These are phyloP conservation scores for Suhomyces xylopsoci DNA, from an alignment of 805 yeast genomes.

Conservation along the genomic window DNA sequence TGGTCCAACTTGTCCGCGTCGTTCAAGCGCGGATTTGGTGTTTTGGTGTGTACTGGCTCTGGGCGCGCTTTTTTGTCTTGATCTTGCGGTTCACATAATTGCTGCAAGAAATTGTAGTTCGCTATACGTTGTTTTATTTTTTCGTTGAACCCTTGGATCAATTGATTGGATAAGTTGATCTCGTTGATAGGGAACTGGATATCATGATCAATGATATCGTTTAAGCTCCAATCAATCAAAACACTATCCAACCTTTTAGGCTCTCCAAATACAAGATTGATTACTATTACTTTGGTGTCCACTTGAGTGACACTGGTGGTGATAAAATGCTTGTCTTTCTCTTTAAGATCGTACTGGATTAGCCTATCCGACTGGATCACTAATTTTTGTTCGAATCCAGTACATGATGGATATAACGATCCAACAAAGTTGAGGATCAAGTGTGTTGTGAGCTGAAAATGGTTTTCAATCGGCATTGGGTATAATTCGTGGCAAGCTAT, in stretches of 20 bases:
- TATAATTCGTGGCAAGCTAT: too few relatives aligned
- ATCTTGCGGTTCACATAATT: neutral
- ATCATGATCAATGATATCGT: constrained; percentile 10
- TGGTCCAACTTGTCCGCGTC: constrained; percentile 5
- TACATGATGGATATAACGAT: constrained; percentile 8
- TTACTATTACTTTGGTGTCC: constrained; percentile 5
- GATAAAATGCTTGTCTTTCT: constrained; percentile 5
- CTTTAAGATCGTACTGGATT: constrained; percentile 13
- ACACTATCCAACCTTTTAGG: constrained; percentile 17
- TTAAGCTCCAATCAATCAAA: constrained; percentile 21
- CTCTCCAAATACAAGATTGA: constrained; percentile 9
- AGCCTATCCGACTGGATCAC: constrained; percentile 6
- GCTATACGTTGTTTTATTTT: constrained; percentile 3
- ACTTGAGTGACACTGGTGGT: constrained; percentile 9
- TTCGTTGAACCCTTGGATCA: constrained; percentile 20
- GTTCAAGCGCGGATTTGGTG: constrained; percentile 1
- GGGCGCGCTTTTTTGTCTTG: neutral
- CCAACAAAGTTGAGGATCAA: constrained; percentile 20
- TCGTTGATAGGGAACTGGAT: constrained; percentile 23
- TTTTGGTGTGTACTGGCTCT: neutral
- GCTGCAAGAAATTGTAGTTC: constrained; percentile 3
- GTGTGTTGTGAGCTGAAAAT: constrained; percentile 20
- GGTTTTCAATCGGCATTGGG: constrained; percentile 7
- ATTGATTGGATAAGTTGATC: constrained; percentile 15
- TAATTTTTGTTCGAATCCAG: constrained; percentile 6